Evolutionary conservation across 495 filamentous ascomycete genomes (phyloP), one percentile per base, ranked within the genome.

Genomic region (Sabuloglossum arenarium): DNA sequence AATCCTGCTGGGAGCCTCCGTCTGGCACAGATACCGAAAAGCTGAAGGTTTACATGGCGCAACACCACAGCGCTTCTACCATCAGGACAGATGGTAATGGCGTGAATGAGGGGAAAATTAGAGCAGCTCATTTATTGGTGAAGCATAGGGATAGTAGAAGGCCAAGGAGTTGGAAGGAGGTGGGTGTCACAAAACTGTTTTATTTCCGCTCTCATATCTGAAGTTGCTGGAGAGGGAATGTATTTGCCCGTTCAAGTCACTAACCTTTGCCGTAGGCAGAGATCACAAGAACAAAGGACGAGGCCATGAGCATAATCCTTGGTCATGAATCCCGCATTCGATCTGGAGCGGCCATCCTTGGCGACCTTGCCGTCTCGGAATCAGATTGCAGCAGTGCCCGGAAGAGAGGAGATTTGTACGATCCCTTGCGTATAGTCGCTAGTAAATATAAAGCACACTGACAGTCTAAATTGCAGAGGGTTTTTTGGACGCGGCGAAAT

Each of bases 1-100:
- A 82, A 61, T 97, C 91, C 53, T 78, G 84, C 67, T 98, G 91
- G 91, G 90, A 97, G 62, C 91, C 91, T 4, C 91, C 91, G 25
- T 61, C 73, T 10, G 87, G 81, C 45, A 87, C 89, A 43, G 83
- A 98, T 70, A 79, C 84, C 47, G 87, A 95, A 59, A 85, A 83
- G 66, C 78, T 98, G 34, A 97, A 95, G 73, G 62, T 73, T 23
- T 95, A 93, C 73, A 97, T 98, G 88, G 86, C 82, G 23, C 70
- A 74, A 29, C 76, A 94, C 66, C 90, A 94, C 58, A 76, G 72
- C 30, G 70, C 77, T 47, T 73, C 74, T 6, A 67, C 78, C 39
- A 67, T 72, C 42, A 69, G 72, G 43, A 66, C 75, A 10, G 71
- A 75, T 25, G 69, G 67, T 16, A 61, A 59, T 0, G 64, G 67